phyloP scores from a whole-genome alignment of 805 yeast species.

The Spathaspora passalidarum region DNA sequence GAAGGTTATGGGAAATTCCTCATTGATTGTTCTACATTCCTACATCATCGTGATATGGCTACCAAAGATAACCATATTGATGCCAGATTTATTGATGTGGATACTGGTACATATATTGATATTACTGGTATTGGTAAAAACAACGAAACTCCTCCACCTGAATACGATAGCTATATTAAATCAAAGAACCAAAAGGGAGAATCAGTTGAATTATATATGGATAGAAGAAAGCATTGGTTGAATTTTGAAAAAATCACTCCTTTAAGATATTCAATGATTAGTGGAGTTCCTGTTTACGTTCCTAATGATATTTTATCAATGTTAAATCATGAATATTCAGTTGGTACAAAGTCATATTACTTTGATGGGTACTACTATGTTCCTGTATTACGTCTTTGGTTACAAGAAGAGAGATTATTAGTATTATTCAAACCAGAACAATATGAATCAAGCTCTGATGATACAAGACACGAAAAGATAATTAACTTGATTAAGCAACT shows the following conservation, averaged over 20 bases:
- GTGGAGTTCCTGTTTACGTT: conserved; percentile 43
- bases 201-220: conserved; percentile 25
- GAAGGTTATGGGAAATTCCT: conserved; percentile 21
- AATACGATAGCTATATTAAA: conserved; percentile 16
- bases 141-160: conserved; percentile 18
- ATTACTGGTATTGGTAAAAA: conserved; percentile 41
- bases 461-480: conserved; percentile 12
- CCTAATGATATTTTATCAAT: conserved; percentile 26
- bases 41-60: conserved; percentile 21
- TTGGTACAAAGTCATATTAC: conserved; percentile 20
- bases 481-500: conserved; percentile 12
- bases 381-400: conserved; percentile 22
- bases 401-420: conserved; percentile 12
- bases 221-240: conserved; percentile 32
- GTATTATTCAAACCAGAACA: conserved; percentile 14
- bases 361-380: conserved; percentile 22
- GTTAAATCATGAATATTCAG: conserved; percentile 24
- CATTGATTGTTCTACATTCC: conserved; percentile 21
- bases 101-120: conserved; percentile 55
- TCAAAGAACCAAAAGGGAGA: conserved; percentile 16
- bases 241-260: conserved; percentile 45
- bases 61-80: conserved; percentile 23
- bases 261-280: conserved; percentile 49
- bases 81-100: conserved; percentile 54
- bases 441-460: conserved; percentile 11